Evolutionary conservation across 108 stramenopile species (phyloP).

Genomic region (Cyclotella baltica): DNA sequence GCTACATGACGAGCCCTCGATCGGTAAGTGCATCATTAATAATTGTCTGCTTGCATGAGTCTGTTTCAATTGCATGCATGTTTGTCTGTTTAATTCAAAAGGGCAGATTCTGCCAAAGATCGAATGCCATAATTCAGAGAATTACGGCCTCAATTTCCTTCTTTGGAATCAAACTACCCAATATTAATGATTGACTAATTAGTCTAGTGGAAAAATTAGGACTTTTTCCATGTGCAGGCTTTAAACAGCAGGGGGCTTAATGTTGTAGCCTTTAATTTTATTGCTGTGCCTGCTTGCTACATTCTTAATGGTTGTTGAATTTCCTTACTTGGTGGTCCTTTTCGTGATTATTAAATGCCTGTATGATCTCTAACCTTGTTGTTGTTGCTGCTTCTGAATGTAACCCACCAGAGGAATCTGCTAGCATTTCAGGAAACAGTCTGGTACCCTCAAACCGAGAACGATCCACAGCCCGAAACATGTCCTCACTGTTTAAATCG

Average conservation of each 20-base stretch:
- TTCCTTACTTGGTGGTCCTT: too few species aligned
- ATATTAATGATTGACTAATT: constrained; percentile 10
- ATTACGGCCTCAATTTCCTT: background rate
- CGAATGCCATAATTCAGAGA: background rate
- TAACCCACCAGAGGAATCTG: constrained; percentile 29
- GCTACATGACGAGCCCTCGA: too few species aligned
- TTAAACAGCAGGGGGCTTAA: constrained; percentile 18
- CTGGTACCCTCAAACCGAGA: constrained; percentile 48
- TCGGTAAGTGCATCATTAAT: too few species aligned
- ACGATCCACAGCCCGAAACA: constrained; percentile 43
- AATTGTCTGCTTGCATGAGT: too few species aligned
- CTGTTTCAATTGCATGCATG: too few species aligned
- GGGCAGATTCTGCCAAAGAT: constrained; percentile 16
- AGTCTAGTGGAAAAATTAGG: constrained; percentile 17
- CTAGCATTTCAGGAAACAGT: constrained; percentile 47
- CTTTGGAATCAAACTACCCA: constrained; percentile 6
- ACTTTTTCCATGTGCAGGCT: constrained; percentile 19
- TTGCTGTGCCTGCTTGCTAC: constrained; percentile 28
- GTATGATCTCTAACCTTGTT: too few species aligned
- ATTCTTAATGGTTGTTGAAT: too few species aligned
- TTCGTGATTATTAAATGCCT: too few species aligned
- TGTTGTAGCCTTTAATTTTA: background rate
- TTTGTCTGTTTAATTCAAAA: too few species aligned
- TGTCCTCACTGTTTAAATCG: constrained; percentile 53
- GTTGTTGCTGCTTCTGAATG: too few species aligned